Conservation (phyloP, 345 rosid genomes). For the Trapa bicornis region DNA sequence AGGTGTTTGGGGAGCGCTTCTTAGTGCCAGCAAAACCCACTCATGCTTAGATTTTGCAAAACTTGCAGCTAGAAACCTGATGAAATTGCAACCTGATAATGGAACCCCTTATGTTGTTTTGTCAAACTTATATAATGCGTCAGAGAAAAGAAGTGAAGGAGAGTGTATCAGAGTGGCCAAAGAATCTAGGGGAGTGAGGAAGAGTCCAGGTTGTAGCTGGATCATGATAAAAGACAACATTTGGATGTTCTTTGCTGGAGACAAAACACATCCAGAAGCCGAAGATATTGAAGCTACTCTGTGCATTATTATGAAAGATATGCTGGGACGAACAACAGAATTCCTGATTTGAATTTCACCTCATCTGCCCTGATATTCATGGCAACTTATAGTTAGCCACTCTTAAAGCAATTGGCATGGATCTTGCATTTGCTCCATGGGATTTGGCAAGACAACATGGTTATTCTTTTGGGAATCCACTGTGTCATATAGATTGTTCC, state of each 20-base stretch:
- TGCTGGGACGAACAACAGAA: constrained; percentile 4
- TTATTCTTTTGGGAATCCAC: neutral
- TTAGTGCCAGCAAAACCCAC: constrained; percentile 46
- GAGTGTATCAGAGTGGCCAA: constrained; percentile 30
- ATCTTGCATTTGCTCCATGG: neutral
- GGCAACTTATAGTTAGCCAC: neutral
- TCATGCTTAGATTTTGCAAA: constrained; percentile 50
- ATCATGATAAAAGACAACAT: constrained; percentile 28
- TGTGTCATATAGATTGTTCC: neutral
- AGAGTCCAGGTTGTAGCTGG: constrained; percentile 82
- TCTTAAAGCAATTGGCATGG: neutral
- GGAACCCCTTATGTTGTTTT: constrained; percentile 63
- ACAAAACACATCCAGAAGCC: constrained; percentile 28
- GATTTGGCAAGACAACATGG: neutral
- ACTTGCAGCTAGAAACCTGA: constrained; percentile 49
- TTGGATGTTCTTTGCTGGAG: constrained; percentile 43
- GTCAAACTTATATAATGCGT: constrained; percentile 37
- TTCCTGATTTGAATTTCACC: neutral
- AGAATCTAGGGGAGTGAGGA: constrained; percentile 43
- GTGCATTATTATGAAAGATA: constrained; percentile 23
- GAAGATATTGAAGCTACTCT: constrained; percentile 27
- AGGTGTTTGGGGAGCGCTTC: constrained; percentile 86
- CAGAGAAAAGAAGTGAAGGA: constrained; percentile 33
- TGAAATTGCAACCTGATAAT: constrained; percentile 48
- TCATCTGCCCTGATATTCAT: neutral